These are phyloP conservation scores for Scytalidium sp. DNA, from an alignment of 2,329 filamentous ascomycete species.

Conservation along the genomic window DNA sequence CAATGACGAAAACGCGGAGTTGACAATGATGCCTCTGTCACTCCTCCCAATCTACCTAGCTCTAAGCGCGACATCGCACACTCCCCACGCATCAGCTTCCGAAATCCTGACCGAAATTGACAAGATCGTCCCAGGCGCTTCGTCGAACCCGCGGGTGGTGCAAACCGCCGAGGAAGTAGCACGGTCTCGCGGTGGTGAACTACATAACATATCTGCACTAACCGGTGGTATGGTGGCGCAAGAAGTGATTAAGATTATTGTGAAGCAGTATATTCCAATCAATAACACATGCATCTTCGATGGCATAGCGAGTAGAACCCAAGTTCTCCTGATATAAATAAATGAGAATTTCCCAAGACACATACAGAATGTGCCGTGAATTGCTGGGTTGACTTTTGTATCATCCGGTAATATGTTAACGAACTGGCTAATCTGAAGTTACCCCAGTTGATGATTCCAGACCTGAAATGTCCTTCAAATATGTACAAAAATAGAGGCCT, in stretches of 20 bases:
- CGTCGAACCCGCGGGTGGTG: conserved; percentile 45
- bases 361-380: too few relatives aligned
- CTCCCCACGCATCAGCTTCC: conserved; percentile 40
- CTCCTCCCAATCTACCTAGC: conserved; percentile 69
- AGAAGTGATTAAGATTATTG: conserved; percentile 88
- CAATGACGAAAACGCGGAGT: conserved; percentile 49
- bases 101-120: conserved; percentile 50
- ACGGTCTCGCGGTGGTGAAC: conserved; percentile 76
- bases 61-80: conserved; percentile 51
- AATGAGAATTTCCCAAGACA: background rate
- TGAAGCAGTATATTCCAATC: conserved; percentile 68
- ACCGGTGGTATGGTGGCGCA: conserved; percentile 94
- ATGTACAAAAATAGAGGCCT: too few relatives aligned
- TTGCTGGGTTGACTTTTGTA: too few relatives aligned
- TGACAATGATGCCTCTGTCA: conserved; percentile 40
- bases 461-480: too few relatives aligned
- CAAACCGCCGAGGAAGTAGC: conserved; percentile 64
- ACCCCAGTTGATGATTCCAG: too few relatives aligned
- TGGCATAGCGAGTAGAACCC: conserved; percentile 47
- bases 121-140: conserved; percentile 43
- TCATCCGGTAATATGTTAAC: too few relatives aligned
- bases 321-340: conserved; percentile 24
- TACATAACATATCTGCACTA: conserved; percentile 88
- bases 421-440: too few relatives aligned
- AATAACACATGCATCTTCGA: conserved; percentile 71